Evolutionary conservation across 1,284 basidiomycete genomes (phyloP).

Genomic region (Cryptococcus sp.): DNA sequence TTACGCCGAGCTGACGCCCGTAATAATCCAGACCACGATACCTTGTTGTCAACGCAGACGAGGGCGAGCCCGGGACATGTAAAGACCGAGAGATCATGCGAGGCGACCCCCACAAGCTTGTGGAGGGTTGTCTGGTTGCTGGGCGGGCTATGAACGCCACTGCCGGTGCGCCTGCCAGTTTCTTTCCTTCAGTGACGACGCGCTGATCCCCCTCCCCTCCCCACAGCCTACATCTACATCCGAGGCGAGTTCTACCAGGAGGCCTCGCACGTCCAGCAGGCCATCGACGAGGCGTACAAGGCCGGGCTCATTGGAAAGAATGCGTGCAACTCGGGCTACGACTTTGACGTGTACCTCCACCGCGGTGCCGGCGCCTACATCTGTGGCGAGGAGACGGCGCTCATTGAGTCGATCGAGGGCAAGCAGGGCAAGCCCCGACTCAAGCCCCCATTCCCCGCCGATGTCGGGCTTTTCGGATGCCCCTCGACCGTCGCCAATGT

Average conservation of each 20-base stretch:
- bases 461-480: slow-evolving; percentile 94
- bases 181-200: not conserved
- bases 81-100: slow-evolving; percentile 96
- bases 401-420: slow-evolving; percentile 93
- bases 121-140: slow-evolving; percentile 96
- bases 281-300: slow-evolving; percentile 92
- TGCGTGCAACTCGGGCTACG: slow-evolving; percentile 87
- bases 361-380: slow-evolving; percentile 98
- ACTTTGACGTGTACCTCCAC: slow-evolving; percentile 95
- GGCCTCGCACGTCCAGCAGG: slow-evolving; percentile 86
- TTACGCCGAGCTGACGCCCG: not conserved
- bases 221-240: slow-evolving; percentile 90
- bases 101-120: slow-evolving; percentile 95
- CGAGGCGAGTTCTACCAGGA: slow-evolving; percentile 98
- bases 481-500: slow-evolving; percentile 98
- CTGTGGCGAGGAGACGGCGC: slow-evolving; percentile 96
- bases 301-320: slow-evolving; percentile 89
- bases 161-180: slow-evolving; percentile 54
- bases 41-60: slow-evolving; percentile 96
- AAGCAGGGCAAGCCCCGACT: slow-evolving; percentile 97
- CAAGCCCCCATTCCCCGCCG: slow-evolving; percentile 99
- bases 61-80: slow-evolving; percentile 98
- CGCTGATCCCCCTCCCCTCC: not conserved
- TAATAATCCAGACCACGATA: slow-evolving; percentile 69
- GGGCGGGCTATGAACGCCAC: slow-evolving; percentile 98